phyloP scores from a whole-genome alignment of 2,329 filamentous ascomycete species.

The Diatrype stigma region DNA sequence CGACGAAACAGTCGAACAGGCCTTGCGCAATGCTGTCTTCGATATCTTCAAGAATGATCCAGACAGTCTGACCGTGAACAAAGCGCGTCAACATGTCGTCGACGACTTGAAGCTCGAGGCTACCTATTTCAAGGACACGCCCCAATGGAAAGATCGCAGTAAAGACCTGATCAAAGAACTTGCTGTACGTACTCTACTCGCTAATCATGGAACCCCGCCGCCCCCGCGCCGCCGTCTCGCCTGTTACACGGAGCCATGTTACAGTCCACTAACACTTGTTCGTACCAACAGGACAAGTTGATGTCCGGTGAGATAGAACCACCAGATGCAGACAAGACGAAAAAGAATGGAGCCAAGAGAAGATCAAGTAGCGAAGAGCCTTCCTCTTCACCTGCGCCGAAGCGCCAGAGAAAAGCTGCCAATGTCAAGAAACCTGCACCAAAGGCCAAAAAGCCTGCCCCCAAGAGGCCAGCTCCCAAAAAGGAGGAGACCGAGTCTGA shows the following conservation, averaged over 20 bases:
- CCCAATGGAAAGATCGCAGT: slow-evolving; percentile 54
- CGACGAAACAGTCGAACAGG: slow-evolving; percentile 38
- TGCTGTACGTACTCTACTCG: slow-evolving; percentile 40
- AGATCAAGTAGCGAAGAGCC: slow-evolving; percentile 24
- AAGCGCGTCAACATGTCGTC: slow-evolving; percentile 50
- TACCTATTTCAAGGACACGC: slow-evolving; percentile 42
- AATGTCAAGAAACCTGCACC: slow-evolving; percentile 19
- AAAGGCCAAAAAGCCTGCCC: slow-evolving; percentile 20
- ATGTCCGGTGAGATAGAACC: neutral
- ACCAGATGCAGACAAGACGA: slow-evolving; percentile 4
- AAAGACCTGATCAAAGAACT: slow-evolving; percentile 52
- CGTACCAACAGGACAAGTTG: slow-evolving; percentile 10
- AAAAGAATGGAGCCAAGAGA: slow-evolving; percentile 28
- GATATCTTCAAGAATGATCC: slow-evolving; percentile 40
- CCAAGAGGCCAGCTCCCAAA: slow-evolving; percentile 26
- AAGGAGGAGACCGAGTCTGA: slow-evolving; percentile 25
- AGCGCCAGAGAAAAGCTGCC: slow-evolving; percentile 33
- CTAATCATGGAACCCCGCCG: neutral
- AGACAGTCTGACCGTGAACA: slow-evolving; percentile 52
- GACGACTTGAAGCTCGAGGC: slow-evolving; percentile 43
- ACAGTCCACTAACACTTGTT: neutral
- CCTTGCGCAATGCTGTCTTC: slow-evolving; percentile 43
- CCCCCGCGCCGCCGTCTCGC: too few species aligned
- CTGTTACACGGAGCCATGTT: neutral
- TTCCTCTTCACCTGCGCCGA: slow-evolving; percentile 34